A percentile compares a stretch with the other conserved stretches of the same genome.
Conservation (phyloP, 2,329 filamentous ascomycete species). For the Cladosporium sp. region DNA sequence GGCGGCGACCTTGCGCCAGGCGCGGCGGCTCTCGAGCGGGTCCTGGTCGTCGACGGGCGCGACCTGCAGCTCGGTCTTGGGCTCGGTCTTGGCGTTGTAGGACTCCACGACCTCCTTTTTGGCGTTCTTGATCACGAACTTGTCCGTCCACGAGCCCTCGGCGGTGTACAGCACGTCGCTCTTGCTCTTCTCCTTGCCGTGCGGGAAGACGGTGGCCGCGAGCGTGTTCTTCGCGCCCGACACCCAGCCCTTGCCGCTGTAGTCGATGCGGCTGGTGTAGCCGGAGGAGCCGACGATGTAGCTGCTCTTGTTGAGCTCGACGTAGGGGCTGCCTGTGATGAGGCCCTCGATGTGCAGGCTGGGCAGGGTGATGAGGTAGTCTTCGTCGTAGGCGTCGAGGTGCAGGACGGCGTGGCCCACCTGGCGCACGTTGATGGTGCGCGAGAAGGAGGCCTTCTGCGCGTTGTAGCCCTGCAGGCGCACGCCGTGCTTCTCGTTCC, state of each 20-base stretch:
- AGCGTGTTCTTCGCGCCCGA: slow-evolving; percentile 94
- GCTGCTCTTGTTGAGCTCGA: slow-evolving; percentile 79
- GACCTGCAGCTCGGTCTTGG: slow-evolving; percentile 62
- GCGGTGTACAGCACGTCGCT: slow-evolving; percentile 67
- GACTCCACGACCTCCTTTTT: slow-evolving; percentile 38
- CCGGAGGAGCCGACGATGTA: slow-evolving; percentile 83
- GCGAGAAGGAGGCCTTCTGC: slow-evolving; percentile 90
- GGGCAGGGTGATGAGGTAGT: slow-evolving; percentile 86
- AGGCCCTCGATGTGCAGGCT: slow-evolving; percentile 89
- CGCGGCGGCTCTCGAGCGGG: slow-evolving; percentile 77
- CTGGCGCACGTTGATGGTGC: slow-evolving; percentile 82
- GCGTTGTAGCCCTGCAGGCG: slow-evolving; percentile 79
- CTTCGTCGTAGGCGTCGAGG: slow-evolving; percentile 60
- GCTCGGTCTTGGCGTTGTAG: slow-evolving; percentile 42
- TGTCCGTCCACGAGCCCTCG: slow-evolving; percentile 84
- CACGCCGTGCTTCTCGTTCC: slow-evolving; percentile 77
- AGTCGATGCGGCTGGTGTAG: slow-evolving; percentile 84
- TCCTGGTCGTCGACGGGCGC: slow-evolving; percentile 73
- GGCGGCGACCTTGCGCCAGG: slow-evolving; percentile 79
- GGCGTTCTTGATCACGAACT: slow-evolving; percentile 70
- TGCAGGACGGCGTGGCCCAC: slow-evolving; percentile 75
- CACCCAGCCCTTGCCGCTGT: slow-evolving; percentile 88
- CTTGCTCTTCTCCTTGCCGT: slow-evolving; percentile 55
- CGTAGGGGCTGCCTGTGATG: slow-evolving; percentile 77
- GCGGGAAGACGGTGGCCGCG: slow-evolving; percentile 65